These are phyloP conservation scores for Lasiodiplodia sp. DNA, from an alignment of 2,329 filamentous ascomycete species.

Conservation along the genomic window DNA sequence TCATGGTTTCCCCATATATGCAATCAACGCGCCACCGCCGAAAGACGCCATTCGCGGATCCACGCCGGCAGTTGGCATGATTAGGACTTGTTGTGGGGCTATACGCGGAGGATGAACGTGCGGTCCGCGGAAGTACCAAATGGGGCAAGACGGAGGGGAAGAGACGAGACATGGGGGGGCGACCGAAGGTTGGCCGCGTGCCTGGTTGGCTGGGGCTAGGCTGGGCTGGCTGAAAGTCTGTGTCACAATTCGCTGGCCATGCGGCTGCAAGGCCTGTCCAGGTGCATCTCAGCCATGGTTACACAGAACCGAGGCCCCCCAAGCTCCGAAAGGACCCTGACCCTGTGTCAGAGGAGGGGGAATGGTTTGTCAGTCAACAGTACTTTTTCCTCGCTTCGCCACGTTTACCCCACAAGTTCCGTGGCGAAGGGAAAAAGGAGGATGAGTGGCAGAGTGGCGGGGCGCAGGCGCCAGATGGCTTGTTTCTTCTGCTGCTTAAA, in stretches of 20 bases:
- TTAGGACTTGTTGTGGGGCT: not conserved
- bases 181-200: not conserved
- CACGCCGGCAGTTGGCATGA: not conserved
- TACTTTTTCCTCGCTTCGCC: constrained; percentile 30
- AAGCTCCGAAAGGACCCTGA: constrained; percentile 35
- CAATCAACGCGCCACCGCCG: not conserved
- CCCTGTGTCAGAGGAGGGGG: constrained; percentile 45
- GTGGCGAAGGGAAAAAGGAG: not conserved
- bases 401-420: constrained; percentile 7
- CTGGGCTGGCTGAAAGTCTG: not conserved
- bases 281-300: not conserved
- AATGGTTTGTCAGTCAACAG: not conserved
- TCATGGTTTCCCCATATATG: not conserved
- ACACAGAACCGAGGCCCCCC: not conserved
- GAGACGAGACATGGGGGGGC: not conserved
- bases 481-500: constrained; percentile 23
- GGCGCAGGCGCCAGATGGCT: constrained; percentile 5
- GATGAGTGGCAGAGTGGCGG: not conserved
- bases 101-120: not conserved
- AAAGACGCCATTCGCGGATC: not conserved
- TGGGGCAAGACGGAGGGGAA: not conserved
- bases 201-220: not conserved
- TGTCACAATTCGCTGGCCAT: not conserved
- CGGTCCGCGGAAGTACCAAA: not conserved
- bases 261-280: not conserved